These are phyloP conservation scores for Lactifluus subvellereus DNA, from an alignment of 768 basidiomycete genomes.

Conservation along the genomic window DNA sequence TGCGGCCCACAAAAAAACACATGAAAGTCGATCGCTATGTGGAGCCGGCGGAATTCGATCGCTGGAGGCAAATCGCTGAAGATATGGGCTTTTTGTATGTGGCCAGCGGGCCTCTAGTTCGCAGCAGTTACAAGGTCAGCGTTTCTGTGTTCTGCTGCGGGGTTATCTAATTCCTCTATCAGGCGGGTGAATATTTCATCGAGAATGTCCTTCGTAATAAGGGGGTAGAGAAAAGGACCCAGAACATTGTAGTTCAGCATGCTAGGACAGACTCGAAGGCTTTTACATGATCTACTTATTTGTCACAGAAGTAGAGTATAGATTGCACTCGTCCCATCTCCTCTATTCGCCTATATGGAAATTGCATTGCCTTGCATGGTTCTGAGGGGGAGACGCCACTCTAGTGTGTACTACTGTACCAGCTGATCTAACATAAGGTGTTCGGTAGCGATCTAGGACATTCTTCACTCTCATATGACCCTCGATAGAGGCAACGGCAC, in stretches of 20 bases:
- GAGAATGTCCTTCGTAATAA: slow-evolving; percentile 80
- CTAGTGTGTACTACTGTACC: not conserved
- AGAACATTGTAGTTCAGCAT: slow-evolving; percentile 28
- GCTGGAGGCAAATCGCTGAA: slow-evolving; percentile 87
- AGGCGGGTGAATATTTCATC: slow-evolving; percentile 97
- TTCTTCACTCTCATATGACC: not conserved
- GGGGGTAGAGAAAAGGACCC: slow-evolving; percentile 38
- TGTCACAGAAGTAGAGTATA: not conserved
- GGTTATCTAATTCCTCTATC: not conserved
- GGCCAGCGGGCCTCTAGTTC: slow-evolving; percentile 91
- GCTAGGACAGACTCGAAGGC: not conserved
- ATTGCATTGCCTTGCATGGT: not conserved
- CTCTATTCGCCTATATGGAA: not conserved
- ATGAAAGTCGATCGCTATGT: slow-evolving; percentile 99
- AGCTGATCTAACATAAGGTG: not conserved
- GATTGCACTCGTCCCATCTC: not conserved
- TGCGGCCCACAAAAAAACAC: slow-evolving; percentile 97
- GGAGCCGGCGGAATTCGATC: slow-evolving; percentile 85
- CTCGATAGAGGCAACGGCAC: not conserved
- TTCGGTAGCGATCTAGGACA: not conserved
- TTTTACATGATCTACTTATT: not conserved
- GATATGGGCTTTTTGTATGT: slow-evolving; percentile 96
- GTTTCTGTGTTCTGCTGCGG: not conserved
- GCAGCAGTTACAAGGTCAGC: slow-evolving; percentile 93
- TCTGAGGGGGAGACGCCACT: not conserved